Conservation (phyloP, 805 yeast genomes). For the Suhomyces kilbournensis region DNA sequence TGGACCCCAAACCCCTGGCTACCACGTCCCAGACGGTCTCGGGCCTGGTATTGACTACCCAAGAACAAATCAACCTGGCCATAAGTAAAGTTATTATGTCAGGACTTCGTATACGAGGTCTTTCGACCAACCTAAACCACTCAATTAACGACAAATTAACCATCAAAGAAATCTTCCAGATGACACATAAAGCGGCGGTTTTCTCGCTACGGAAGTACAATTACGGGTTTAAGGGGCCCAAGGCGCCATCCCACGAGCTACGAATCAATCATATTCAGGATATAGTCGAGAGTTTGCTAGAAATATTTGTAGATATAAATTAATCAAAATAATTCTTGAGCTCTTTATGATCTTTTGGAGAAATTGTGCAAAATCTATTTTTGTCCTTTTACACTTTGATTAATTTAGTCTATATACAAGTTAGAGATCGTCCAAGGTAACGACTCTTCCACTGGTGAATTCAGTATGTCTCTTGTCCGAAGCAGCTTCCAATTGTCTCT, state of each 20-base stretch:
- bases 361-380: too few relatives aligned
- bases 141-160: constrained; percentile 32
- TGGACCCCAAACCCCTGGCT: constrained; percentile 1
- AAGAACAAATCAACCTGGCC: constrained; percentile 32
- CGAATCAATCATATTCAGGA: constrained; percentile 32
- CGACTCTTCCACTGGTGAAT: constrained; percentile 9
- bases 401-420: constrained; percentile 3
- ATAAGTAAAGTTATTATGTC: constrained; percentile 35
- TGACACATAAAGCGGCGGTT: constrained; percentile 37
- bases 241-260: constrained; percentile 11
- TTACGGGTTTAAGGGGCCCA: constrained; percentile 21
- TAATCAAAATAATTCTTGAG: too few relatives aligned
- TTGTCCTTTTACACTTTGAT: too few relatives aligned
- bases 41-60: constrained; percentile 8
- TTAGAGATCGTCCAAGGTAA: constrained; percentile 9
- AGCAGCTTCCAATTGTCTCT: constrained; percentile 34
- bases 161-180: constrained; percentile 39
- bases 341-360: too few relatives aligned
- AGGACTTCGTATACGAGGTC: constrained; percentile 41
- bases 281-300: constrained; percentile 38
- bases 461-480: constrained; percentile 14
- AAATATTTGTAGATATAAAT: constrained; percentile 31
- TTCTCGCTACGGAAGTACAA: constrained; percentile 39
- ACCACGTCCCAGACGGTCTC: neutral
- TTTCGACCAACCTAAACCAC: constrained; percentile 20